A percentile compares a stretch with the other conserved stretches of the same genome.
These are phyloP conservation scores for Cryoendolithus antarcticus DNA, from an alignment of 2,329 filamentous ascomycete genomes.

Conservation along the genomic window DNA sequence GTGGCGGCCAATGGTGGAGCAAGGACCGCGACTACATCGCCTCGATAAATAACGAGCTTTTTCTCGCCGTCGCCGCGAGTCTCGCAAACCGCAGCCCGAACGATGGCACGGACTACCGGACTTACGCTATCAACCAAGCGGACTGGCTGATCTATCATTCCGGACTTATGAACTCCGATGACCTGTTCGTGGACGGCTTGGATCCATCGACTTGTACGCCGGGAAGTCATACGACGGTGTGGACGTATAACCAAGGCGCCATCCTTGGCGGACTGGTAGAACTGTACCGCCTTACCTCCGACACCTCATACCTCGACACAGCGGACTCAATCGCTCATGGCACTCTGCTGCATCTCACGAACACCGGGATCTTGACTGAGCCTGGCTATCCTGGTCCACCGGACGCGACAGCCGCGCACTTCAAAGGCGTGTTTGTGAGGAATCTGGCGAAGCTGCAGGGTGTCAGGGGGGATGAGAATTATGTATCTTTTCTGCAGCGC, in stretches of 20 bases:
- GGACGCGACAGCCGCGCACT: constrained; percentile 41
- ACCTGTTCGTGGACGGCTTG: constrained; percentile 37
- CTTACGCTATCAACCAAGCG: constrained; percentile 36
- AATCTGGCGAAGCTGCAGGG: constrained; percentile 48
- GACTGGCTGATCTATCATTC: constrained; percentile 36
- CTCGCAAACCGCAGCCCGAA: constrained; percentile 37
- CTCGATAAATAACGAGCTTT: constrained; percentile 45
- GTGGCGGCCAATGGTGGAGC: constrained; percentile 34
- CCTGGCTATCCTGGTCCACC: constrained; percentile 12
- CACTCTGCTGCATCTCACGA: constrained; percentile 24
- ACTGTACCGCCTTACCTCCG: constrained; percentile 29
- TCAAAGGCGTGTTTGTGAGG: constrained; percentile 61
- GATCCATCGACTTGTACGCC: constrained; percentile 31
- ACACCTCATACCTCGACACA: constrained; percentile 19
- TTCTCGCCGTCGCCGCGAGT: constrained; percentile 39
- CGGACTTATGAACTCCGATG: constrained; percentile 35
- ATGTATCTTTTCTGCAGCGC: constrained; percentile 41
- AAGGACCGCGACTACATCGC: constrained; percentile 31
- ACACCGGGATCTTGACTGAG: constrained; percentile 28
- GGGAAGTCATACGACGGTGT: constrained; percentile 23
- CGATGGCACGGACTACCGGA: constrained; percentile 27
- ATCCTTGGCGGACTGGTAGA: constrained; percentile 47
- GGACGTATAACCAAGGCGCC: constrained; percentile 50
- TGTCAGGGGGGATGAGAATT: constrained; percentile 36
- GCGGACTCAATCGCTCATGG: constrained; percentile 27